phyloP scores from a whole-genome alignment of 2,329 filamentous ascomycete genomes.

The Berkeleyomyces rouxiae region DNA sequence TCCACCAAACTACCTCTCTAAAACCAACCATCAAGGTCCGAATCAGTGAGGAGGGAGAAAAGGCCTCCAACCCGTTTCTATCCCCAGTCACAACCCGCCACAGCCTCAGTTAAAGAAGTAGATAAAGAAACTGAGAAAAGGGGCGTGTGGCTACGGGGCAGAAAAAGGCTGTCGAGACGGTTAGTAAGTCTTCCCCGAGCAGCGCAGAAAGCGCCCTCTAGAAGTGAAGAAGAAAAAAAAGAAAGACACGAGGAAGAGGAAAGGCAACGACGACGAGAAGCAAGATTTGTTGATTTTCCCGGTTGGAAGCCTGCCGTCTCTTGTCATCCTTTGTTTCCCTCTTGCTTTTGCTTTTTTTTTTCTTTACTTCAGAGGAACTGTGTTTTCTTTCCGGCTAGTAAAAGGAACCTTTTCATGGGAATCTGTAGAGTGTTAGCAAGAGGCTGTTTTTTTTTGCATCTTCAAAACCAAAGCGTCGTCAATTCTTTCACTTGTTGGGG shows the following conservation, averaged over 20 bases:
- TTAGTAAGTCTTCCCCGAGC: not conserved
- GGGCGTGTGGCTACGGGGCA: not conserved
- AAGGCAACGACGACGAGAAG: not conserved
- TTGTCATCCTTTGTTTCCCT: not conserved
- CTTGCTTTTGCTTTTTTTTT: not conserved
- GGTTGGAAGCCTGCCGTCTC: not conserved
- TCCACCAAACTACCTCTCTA: slow-evolving; percentile 9
- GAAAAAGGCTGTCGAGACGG: not conserved
- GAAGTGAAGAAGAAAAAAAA: not conserved
- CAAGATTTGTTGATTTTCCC: not conserved
- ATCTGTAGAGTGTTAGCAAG: not conserved
- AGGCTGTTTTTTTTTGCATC: not conserved
- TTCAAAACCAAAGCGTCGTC: not conserved
- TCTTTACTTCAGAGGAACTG: not conserved
- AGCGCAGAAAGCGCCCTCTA: not conserved
- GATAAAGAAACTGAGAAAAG: not conserved
- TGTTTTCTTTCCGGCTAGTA: not conserved
- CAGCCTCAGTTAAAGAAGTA: not conserved
- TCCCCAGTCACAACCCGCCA: not conserved
- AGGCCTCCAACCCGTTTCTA: not conserved
- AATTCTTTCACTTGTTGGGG: not conserved
- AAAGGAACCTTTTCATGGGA: not conserved
- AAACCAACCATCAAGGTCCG: slow-evolving; percentile 13
- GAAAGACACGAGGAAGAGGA: not conserved
- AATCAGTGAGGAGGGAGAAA: slow-evolving; percentile 14